Percentiles rank a stretch among this genome's conserved stretches.
phyloP scores from a whole-genome alignment of 139 green algal species.

The Chlorella sp. region DNA sequence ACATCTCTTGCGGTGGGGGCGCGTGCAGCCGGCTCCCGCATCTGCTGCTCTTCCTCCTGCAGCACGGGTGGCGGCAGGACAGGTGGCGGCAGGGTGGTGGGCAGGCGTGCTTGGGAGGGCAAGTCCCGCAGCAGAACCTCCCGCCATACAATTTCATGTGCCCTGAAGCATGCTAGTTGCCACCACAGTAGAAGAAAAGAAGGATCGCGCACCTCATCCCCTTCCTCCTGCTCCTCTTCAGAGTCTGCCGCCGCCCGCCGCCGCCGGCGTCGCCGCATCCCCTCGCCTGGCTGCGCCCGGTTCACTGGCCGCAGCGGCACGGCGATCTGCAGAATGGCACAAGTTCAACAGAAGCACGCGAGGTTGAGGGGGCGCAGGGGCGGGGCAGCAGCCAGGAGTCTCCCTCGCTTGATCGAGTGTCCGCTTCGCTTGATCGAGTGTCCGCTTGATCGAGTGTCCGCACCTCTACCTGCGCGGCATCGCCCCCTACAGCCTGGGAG shows the following conservation, averaged over 20 bases:
- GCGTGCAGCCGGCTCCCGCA: neutral
- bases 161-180: neutral
- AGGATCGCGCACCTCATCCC: neutral
- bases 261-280: neutral
- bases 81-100: neutral
- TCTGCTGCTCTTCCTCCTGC: neutral
- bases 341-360: neutral
- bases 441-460: neutral
- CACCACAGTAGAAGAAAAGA: neutral
- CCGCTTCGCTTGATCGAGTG: neutral
- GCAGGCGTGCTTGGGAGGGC: neutral
- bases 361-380: too few species aligned
- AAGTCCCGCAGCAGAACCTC: neutral
- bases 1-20: neutral
- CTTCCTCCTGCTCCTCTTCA: neutral
- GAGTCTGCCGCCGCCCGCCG: slow-evolving; percentile 8
- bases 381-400: neutral
- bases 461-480: neutral
- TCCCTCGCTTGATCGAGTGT: neutral
- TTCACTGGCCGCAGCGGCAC: slow-evolving; percentile 3
- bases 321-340: neutral
- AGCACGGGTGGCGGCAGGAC: neutral
- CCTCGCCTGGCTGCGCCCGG: neutral
- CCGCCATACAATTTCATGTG: neutral
- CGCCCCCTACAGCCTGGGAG: neutral